A percentile compares a stretch with the other conserved stretches of the same genome.
Evolutionary conservation across 495 filamentous ascomycete species (phyloP).

Genomic region (Margaritispora aquatica): DNA sequence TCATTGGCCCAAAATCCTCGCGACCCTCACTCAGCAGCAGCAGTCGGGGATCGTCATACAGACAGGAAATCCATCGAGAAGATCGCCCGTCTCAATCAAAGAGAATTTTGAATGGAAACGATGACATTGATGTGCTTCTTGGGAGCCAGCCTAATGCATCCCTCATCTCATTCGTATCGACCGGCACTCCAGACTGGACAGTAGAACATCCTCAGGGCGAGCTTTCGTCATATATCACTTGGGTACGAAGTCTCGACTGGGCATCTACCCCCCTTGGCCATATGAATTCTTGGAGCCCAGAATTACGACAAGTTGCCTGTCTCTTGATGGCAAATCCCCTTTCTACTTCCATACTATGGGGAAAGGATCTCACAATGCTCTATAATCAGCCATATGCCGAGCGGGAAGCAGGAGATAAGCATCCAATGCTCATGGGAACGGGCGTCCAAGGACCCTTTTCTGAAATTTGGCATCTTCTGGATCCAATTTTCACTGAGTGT

Average conservation of each 20-base stretch:
- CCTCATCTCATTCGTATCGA: conserved; percentile 3
- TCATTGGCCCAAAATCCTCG: neutral
- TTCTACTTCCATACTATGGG: conserved; percentile 19
- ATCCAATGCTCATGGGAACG: conserved; percentile 22
- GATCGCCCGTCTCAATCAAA: neutral
- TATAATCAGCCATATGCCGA: conserved; percentile 23
- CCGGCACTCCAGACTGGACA: conserved; percentile 26
- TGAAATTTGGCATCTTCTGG: conserved; percentile 18
- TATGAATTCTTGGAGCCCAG: conserved; percentile 16
- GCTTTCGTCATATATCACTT: conserved; percentile 13
- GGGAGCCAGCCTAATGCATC: neutral
- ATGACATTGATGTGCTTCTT: neutral
- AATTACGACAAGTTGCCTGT: conserved; percentile 17
- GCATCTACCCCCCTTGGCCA: conserved; percentile 15
- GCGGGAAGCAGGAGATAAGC: conserved; percentile 17
- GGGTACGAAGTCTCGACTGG: conserved; percentile 18
- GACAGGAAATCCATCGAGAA: neutral
- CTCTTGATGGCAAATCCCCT: conserved; percentile 20
- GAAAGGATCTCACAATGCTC: conserved; percentile 18
- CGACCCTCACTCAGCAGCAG: neutral
- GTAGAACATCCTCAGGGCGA: conserved; percentile 11
- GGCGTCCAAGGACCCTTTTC: conserved; percentile 17
- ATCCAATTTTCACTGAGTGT: conserved; percentile 12
- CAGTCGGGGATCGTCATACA: neutral
- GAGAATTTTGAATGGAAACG: neutral